These are phyloP conservation scores for Clavariopsis aquatica DNA, from an alignment of 495 filamentous ascomycete genomes.

Conservation along the genomic window DNA sequence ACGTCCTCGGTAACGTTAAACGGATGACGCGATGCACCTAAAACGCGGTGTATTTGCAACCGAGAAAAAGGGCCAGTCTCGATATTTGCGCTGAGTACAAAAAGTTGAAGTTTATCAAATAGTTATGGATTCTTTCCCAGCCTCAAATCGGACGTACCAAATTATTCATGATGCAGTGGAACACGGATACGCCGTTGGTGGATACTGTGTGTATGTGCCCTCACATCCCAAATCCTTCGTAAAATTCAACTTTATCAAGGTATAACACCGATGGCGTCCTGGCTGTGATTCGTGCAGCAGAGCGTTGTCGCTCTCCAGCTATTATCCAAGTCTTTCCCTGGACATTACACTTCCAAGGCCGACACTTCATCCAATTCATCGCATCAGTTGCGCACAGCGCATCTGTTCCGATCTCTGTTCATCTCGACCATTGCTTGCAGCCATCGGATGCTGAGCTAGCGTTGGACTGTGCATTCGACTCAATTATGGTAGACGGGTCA, in stretches of 20 bases:
- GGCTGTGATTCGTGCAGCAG: constrained; percentile 72
- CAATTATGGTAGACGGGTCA: constrained; percentile 69
- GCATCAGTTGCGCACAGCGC: constrained; percentile 63
- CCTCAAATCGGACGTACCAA: constrained; percentile 9
- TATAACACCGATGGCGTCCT: constrained; percentile 84
- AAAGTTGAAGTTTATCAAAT: neutral
- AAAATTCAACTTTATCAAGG: constrained; percentile 33
- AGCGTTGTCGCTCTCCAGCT: constrained; percentile 67
- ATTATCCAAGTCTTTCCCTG: constrained; percentile 85
- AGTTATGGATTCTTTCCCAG: neutral
- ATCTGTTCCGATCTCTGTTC: constrained; percentile 67
- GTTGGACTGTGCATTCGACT: constrained; percentile 67
- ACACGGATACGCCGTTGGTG: constrained; percentile 9
- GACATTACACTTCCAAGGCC: constrained; percentile 69
- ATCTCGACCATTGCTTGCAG: constrained; percentile 63
- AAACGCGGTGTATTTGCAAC: neutral
- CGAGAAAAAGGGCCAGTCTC: neutral
- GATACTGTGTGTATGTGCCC: constrained; percentile 7
- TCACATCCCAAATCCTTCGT: neutral
- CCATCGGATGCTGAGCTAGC: constrained; percentile 69
- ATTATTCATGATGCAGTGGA: constrained; percentile 10
- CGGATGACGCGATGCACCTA: neutral
- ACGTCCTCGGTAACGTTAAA: neutral
- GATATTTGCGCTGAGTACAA: no score
- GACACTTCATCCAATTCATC: constrained; percentile 61